A percentile compares a stretch with the other conserved stretches of the same genome.
These are phyloP conservation scores for Mortierella hygrophila DNA, from an alignment of 192 early-diverging fungal species.

Conservation along the genomic window DNA sequence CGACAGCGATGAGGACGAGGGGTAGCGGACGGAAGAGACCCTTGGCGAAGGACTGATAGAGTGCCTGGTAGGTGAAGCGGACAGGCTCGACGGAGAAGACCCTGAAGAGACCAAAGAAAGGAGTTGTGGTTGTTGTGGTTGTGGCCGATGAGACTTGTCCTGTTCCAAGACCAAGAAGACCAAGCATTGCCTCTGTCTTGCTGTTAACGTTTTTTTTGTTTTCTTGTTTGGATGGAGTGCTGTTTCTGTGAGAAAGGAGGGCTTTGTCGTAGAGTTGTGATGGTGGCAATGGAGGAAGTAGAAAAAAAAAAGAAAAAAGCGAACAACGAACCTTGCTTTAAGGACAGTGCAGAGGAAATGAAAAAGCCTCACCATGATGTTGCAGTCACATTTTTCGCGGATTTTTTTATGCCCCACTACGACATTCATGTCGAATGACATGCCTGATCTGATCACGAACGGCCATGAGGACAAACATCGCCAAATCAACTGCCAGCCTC, in stretches of 20 bases:
- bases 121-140: conserved; percentile 12
- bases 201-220: neutral
- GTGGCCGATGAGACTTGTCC: conserved; percentile 24
- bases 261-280: neutral
- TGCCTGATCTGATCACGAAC: neutral
- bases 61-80: conserved; percentile 41
- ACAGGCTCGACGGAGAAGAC: conserved; percentile 8
- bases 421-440: too few relatives aligned
- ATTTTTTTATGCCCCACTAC: too few relatives aligned
- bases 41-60: conserved; percentile 34
- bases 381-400: neutral
- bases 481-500: conserved; percentile 10
- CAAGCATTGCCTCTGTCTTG: conserved; percentile 33
- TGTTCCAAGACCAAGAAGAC: conserved; percentile 53
- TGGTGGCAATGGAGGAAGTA: conserved; percentile 10
- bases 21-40: conserved; percentile 26
- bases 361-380: neutral
- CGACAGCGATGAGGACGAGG: conserved; percentile 23
- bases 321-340: neutral
- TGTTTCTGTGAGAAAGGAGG: neutral
- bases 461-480: conserved; percentile 3
- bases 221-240: neutral
- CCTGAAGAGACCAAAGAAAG: conserved; percentile 49
- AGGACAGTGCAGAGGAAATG: too few relatives aligned
- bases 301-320: neutral